These are phyloP conservation scores for Sordariomycetes sp. DNA, from an alignment of 2,329 filamentous ascomycete species.

Conservation along the genomic window DNA sequence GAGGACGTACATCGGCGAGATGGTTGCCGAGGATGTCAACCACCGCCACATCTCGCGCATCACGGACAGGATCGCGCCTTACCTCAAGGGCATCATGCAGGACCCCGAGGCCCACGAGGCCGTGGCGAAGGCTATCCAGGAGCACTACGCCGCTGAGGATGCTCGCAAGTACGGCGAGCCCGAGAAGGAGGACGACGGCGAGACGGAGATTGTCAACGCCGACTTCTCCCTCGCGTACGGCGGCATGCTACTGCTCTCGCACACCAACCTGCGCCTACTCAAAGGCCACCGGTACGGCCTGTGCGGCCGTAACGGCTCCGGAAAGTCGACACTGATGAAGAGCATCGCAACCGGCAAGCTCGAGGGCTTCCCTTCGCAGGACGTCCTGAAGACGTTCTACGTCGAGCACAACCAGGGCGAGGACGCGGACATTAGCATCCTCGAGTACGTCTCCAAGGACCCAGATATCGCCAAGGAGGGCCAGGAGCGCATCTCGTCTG, in stretches of 20 bases:
- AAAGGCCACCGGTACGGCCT: slow-evolving; percentile 97
- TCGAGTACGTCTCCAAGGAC: slow-evolving; percentile 86
- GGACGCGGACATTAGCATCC: slow-evolving; percentile 89
- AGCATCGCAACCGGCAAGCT: slow-evolving; percentile 92
- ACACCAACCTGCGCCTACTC: slow-evolving; percentile 86
- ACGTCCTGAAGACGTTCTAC: slow-evolving; percentile 89
- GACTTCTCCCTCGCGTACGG: slow-evolving; percentile 96
- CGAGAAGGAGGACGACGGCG: slow-evolving; percentile 78
- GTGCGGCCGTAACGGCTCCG: slow-evolving; percentile 90
- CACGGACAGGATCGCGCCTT: slow-evolving; percentile 53
- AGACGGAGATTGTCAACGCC: slow-evolving; percentile 93
- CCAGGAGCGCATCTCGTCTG: slow-evolving; percentile 65
- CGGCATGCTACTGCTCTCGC: slow-evolving; percentile 90
- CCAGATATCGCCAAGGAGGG: slow-evolving; percentile 72
- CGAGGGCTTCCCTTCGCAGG: slow-evolving; percentile 88
- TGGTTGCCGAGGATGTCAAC: slow-evolving; percentile 82
- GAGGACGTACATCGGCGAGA: slow-evolving; percentile 63
- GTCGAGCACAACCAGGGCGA: slow-evolving; percentile 99
- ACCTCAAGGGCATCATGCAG: slow-evolving; percentile 58
- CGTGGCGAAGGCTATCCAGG: slow-evolving; percentile 61
- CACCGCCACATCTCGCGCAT: slow-evolving; percentile 68
- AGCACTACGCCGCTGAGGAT: slow-evolving; percentile 72
- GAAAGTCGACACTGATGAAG: slow-evolving; percentile 98
- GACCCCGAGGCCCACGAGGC: slow-evolving; percentile 43
- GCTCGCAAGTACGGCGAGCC: slow-evolving; percentile 76